Base-by-base conservation (phyloP, 495 filamentous ascomycete genomes). In the Aspergillus heteromorphus region DNA sequence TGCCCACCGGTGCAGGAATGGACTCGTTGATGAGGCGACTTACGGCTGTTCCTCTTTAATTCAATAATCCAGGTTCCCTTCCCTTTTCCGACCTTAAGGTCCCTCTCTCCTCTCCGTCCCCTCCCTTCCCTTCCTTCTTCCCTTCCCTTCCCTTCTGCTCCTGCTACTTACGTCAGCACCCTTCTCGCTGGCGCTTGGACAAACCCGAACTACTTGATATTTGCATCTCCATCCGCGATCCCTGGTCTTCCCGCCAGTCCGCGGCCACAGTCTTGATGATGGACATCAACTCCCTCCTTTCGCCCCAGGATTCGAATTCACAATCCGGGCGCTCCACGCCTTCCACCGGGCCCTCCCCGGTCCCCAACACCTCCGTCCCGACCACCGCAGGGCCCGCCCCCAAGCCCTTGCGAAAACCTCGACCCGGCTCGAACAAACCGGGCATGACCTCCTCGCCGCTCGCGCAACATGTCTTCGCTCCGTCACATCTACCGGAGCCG, bases 251-350 rank as follows among this genome's bases (percentile, higher is more conserved):
- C 54, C 50, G 45, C 50, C 10, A 21, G 17, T 25, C 29, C 20
- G 23, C 50, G 16, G n/a, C 23, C 36, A 38, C 48, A 42, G 43
- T 31, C 38, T 59, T 45, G 43, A 73, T 63, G 47, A 88, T 89
- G 86, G 84, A 89, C 62, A 89, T 89, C 75, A 85, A 77, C 71
- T 85, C 81, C 25, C 78, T 89, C 42, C 79, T 89, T 56, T 87
- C 86, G 55, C 83, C 85, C 40, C 78, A 84, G 67, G 83, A 87
- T 51, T 78, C 82, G 50, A 77, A 84, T 61, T 70, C 73, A 19
- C 66, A 75, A 60, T 65, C 63, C 61, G 73, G 74, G 56, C 69
- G 59, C 57, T 73, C 67, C 40, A 68, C 77, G 53, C 67, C 74
- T 65, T 57, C 68, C 63, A 57, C 63, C 55, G 57, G 63, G 58